Evolutionary conservation across 2,329 filamentous ascomycete genomes (phyloP).

Genomic region (Aaosphaeria pasadenensis): DNA sequence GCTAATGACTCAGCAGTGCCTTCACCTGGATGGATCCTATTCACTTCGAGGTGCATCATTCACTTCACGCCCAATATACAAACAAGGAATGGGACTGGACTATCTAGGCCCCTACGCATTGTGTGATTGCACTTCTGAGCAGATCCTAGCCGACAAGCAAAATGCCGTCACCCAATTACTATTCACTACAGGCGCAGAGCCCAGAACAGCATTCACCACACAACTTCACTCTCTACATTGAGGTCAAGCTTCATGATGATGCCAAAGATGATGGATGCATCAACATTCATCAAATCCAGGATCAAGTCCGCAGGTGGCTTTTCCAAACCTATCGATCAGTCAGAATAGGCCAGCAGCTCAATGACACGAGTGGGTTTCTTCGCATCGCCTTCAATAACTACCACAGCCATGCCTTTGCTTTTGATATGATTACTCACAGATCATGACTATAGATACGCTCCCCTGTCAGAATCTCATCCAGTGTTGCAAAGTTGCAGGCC

Average conservation of each 20-base stretch:
- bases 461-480: slow-evolving; percentile 3
- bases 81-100: too few relatives aligned
- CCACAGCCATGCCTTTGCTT: not conserved
- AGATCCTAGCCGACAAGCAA: too few relatives aligned
- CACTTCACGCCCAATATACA: too few relatives aligned
- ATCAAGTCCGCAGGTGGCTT: slow-evolving; percentile 37
- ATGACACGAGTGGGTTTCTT: slow-evolving; percentile 8
- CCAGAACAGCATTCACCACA: not conserved
- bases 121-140: too few relatives aligned
- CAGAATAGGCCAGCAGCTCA: slow-evolving; percentile 31
- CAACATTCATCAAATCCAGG: slow-evolving; percentile 2
- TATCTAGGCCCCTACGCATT: too few relatives aligned
- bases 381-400: not conserved
- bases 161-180: too few relatives aligned
- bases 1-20: too few relatives aligned
- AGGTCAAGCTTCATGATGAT: slow-evolving; percentile 7
- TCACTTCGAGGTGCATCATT: too few relatives aligned
- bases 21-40: too few relatives aligned
- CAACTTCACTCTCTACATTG: slow-evolving; percentile 5
- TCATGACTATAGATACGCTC: not conserved
- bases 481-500: slow-evolving; percentile 5
- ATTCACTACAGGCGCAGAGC: too few relatives aligned
- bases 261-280: slow-evolving; percentile 1
- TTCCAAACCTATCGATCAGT: slow-evolving; percentile 30
- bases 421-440: not conserved